Evolutionary conservation across 1,284 basidiomycete species (phyloP), one percentile per base, ranked within the genome.

Genomic region (Naganishia cerealis): DNA sequence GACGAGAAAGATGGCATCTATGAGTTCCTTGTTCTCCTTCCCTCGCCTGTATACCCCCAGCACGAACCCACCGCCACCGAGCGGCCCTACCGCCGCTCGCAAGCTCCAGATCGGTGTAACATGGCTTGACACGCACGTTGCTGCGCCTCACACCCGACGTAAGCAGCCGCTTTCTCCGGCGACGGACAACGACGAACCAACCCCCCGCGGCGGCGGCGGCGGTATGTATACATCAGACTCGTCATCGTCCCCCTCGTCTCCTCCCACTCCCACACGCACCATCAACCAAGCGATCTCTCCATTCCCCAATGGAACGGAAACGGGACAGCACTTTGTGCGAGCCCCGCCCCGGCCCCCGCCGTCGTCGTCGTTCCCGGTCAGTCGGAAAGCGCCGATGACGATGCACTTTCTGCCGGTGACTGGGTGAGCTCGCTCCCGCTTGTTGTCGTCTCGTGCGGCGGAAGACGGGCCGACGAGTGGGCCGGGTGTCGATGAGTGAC

Each of bases 41-140:
- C 3, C 46, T 21, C 26, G 24, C 12, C 46, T 39, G 46, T 46
- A 68, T 33, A 58, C 42, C 7, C 54, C 61, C 43, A 2, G 24
- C 38, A 58, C 62, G 26, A 65, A 65, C 13, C 56, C 62, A 6
- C 50, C 55, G 13, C 65, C 55, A n/a, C 33, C n/a, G 9, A n/a
- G n/a, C 24, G 12, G n/a, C n/a, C 21, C 46, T 24, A 7, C 46
- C 6, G 24, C n/a, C 13, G 24, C 9, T 50, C 46, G 46, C 46
- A 50, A 50, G 21, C 8, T 21, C 7, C 46, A 24, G 13, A 21
- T 50, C 21, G n/a, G n/a, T 21, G 8, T 9, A 50, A 0, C 29
- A 33, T 33, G n/a, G n/a, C 10, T 10, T 6, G n/a, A 24, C 46
- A 0, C 21, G 8, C n/a, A n/a, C 3, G 46, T 2, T 50, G 46